Conservation (phyloP, 2,329 filamentous ascomycete genomes). For the Monilinia vaccinii-corymbosi region DNA sequence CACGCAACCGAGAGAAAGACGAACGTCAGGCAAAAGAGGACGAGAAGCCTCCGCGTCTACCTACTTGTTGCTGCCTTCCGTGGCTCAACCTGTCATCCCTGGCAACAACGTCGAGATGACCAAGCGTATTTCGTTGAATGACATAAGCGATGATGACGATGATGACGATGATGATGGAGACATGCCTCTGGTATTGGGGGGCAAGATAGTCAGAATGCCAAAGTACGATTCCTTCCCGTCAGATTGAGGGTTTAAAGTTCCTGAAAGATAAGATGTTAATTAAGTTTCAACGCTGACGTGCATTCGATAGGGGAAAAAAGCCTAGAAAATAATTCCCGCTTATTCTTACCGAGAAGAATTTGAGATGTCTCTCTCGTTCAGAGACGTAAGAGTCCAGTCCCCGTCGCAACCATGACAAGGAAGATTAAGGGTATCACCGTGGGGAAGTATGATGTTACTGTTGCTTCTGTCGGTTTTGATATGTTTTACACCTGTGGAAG, state of each 20-base stretch:
- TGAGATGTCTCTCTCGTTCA: not conserved
- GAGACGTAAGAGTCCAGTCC: not conserved
- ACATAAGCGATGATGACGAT: not conserved
- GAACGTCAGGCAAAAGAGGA: not conserved
- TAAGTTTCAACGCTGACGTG: not conserved
- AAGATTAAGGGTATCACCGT: not conserved
- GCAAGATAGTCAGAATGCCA: not conserved
- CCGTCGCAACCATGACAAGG: not conserved
- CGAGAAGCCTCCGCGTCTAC: no score
- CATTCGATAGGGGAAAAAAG: not conserved
- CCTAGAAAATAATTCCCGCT: not conserved
- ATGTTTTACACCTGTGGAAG: not conserved
- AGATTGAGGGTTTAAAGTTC: not conserved
- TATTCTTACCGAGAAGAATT: not conserved
- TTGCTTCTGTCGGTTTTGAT: not conserved
- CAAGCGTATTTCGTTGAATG: not conserved
- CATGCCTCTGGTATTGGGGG: not conserved
- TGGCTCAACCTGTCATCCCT: not conserved
- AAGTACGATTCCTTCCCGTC: not conserved
- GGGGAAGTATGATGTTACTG: not conserved
- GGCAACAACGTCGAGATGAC: not conserved
- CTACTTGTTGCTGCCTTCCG: no score
- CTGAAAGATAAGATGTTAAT: not conserved
- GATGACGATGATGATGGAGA: not conserved
- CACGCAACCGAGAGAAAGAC: not conserved